A percentile compares a stretch with the other conserved stretches of the same genome.
These are phyloP conservation scores for Pterula multifida DNA, from an alignment of 1,284 basidiomycete species.

Conservation along the genomic window DNA sequence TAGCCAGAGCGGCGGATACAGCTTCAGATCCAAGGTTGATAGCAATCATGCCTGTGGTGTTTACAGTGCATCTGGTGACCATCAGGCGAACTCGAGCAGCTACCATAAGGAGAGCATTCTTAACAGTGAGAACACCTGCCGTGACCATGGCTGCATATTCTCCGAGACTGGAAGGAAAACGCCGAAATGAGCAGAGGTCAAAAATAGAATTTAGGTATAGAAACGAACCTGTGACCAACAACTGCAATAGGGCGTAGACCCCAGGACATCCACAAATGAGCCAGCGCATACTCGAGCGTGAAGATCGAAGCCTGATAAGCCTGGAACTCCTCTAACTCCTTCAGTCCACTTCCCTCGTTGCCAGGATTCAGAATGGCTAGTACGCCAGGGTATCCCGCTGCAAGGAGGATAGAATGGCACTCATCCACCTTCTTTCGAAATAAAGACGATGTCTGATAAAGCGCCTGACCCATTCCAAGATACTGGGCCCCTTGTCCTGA, in stretches of 20 bases:
- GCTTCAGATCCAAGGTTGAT: slow-evolving; percentile 26
- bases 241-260: slow-evolving; percentile 44
- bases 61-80: slow-evolving; percentile 28
- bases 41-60: slow-evolving; percentile 47
- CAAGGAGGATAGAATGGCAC: slow-evolving; percentile 38
- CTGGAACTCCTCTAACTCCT: slow-evolving; percentile 24
- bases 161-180: slow-evolving; percentile 37
- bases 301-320: slow-evolving; percentile 44
- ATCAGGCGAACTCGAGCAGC: slow-evolving; percentile 46
- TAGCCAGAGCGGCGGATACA: slow-evolving; percentile 24
- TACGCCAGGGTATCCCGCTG: slow-evolving; percentile 38
- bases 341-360: slow-evolving; percentile 12
- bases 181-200: slow-evolving; percentile 5
- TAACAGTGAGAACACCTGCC: slow-evolving; percentile 40
- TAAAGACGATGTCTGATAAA: slow-evolving; percentile 34
- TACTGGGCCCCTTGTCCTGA: slow-evolving; percentile 63
- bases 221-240: slow-evolving; percentile 51
- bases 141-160: slow-evolving; percentile 58
- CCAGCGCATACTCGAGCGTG: slow-evolving; percentile 47
- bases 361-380: slow-evolving; percentile 28
- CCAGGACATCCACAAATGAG: slow-evolving; percentile 52
- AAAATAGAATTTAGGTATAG: not conserved
- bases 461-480: slow-evolving; percentile 43
- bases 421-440: slow-evolving; percentile 42
- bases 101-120: slow-evolving; percentile 46